A percentile compares a stretch with the other conserved stretches of the same genome.
Conservation (phyloP, 2,329 filamentous ascomycete genomes). For the Claviceps sp. region DNA sequence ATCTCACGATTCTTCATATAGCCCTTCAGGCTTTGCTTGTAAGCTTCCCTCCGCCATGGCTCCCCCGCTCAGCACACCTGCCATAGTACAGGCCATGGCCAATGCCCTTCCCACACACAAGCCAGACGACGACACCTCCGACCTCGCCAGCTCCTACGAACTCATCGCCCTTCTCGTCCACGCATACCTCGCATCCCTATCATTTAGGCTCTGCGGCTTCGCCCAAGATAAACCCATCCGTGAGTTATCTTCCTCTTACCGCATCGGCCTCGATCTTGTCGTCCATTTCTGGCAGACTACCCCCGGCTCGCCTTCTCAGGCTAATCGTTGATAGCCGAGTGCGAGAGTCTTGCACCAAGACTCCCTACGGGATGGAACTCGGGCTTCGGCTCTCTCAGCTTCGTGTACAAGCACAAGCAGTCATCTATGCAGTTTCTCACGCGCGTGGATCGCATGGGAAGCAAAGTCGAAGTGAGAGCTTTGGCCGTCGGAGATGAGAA, state of each 20-base stretch:
- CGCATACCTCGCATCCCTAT: constrained; percentile 66
- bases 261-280: neutral
- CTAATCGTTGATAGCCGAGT: constrained; percentile 22
- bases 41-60: neutral
- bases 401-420: constrained; percentile 76
- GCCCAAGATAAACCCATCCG: constrained; percentile 66
- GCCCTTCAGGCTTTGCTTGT: no score
- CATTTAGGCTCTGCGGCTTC: constrained; percentile 73
- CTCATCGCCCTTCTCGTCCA: constrained; percentile 74
- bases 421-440: constrained; percentile 75
- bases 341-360: constrained; percentile 42
- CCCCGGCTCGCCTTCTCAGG: neutral
- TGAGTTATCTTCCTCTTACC: constrained; percentile 22
- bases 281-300: no score
- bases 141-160: constrained; percentile 62
- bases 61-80: constrained; percentile 14
- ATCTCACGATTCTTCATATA: no score
- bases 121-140: constrained; percentile 40
- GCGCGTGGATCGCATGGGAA: constrained; percentile 68
- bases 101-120: constrained; percentile 44
- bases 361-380: constrained; percentile 74
- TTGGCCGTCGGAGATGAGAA: constrained; percentile 69
- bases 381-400: constrained; percentile 56
- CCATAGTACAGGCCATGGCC: constrained; percentile 42
- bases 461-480: constrained; percentile 72